Evolutionary conservation across 2,329 filamentous ascomycete genomes (phyloP), one percentile per base, ranked within the genome.

Genomic region (Diaporthe australafricana): DNA sequence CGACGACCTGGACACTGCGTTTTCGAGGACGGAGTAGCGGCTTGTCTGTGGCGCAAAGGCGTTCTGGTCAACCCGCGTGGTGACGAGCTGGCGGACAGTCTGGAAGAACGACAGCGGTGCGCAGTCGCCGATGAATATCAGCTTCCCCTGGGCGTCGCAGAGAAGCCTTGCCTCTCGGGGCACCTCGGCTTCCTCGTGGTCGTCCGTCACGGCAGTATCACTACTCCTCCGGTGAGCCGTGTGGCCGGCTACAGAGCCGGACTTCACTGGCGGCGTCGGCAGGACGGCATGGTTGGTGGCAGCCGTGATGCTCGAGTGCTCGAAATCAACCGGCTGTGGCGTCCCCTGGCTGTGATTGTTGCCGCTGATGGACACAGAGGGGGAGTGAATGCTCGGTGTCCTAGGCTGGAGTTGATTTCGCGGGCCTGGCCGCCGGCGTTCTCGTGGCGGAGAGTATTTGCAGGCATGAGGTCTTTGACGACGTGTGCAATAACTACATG

Each of bases 61-160:
- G 57, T 85, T 81, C 16, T 83, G 81, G 22, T 87, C 86, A 42
- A 88, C 83, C 7, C 83, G 80, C 0, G 81, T 83, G 0, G 84
- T 87, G 27, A 89, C 86, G 22, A 89, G 82, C 74, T 87, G 84
- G 2, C 87, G 82, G 8, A 89, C 84, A 0, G 86, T 88, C 74
- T 88, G 87, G 74, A 89, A 89, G 73, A 89, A 86, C 0, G 87
- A 89, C 25, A 89, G 78, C 0, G 87, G 87, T 5, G 87, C 87
- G 74, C 87, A 89, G 76, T 89, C 87, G 6, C 87, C 87, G 30
- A 89, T 86, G 76, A 89, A 89, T 38, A 87, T 86, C 27, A 88
- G 77, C 75, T 88, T 88, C 0, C 87, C 87, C 70, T 87, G 85
- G 0, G 85, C 83, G 73, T 89, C 87, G 52, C 84, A 84, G 0